Evolutionary conservation across 108 stramenopile species (phyloP).

Genomic region (Mediolabrus comicus): DNA sequence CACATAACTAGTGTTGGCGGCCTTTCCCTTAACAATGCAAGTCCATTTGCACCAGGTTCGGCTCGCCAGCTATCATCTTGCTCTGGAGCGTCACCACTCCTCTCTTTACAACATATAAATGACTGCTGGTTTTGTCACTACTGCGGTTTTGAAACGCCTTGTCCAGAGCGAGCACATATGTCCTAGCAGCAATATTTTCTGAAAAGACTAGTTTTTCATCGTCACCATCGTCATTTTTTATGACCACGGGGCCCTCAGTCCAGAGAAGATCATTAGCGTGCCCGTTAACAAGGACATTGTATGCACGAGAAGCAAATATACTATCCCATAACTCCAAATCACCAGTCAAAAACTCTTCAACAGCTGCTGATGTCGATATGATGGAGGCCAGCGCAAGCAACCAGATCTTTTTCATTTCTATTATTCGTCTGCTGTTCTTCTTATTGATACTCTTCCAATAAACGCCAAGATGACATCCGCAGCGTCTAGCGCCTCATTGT

Average conservation of each 20-base stretch:
- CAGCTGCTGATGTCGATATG: background rate
- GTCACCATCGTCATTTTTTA: background rate
- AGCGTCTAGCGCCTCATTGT: too few relatives aligned
- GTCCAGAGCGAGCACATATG: background rate
- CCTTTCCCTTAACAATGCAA: background rate
- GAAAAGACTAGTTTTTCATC: background rate
- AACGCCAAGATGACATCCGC: too few relatives aligned
- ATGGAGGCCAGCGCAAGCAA: background rate
- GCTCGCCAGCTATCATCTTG: slow-evolving; percentile 1
- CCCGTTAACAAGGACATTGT: background rate
- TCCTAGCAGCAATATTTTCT: background rate
- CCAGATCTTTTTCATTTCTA: too few relatives aligned
- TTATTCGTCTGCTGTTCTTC: too few relatives aligned
- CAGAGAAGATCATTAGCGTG: background rate
- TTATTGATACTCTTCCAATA: too few relatives aligned
- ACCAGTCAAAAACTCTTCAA: background rate
- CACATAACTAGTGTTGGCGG: background rate
- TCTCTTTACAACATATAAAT: background rate
- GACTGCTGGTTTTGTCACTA: background rate
- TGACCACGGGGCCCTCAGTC: background rate
- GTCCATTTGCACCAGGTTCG: background rate
- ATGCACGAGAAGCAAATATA: background rate
- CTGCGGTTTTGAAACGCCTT: background rate
- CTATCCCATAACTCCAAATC: background rate
- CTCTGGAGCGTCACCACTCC: background rate